Evolutionary conservation across 257 asterid genomes (phyloP).

Genomic region (Echium plantagineum): DNA sequence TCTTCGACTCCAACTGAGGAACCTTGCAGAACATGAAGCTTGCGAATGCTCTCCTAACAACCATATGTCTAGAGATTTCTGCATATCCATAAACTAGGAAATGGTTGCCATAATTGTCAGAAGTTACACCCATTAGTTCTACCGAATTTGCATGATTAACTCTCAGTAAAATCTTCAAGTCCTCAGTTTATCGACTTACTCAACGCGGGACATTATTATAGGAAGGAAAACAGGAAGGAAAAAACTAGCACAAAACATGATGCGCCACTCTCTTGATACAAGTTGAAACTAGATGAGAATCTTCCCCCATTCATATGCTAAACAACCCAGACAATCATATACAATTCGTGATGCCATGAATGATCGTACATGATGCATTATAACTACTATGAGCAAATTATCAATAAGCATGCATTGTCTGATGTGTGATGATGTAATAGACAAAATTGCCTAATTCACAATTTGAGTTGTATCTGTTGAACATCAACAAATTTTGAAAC

Average conservation of each 20-base stretch:
- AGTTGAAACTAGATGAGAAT: too few species aligned
- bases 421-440: not conserved
- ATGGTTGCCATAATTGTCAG: constrained; percentile 35
- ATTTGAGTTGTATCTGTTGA: not conserved
- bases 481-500: not conserved
- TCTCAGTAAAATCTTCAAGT: constrained; percentile 48
- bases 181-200: too few species aligned
- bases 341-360: too few species aligned
- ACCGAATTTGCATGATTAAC: constrained; percentile 60
- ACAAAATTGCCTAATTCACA: not conserved
- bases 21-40: constrained; percentile 14
- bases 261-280: too few species aligned
- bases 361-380: too few species aligned
- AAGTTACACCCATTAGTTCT: constrained; percentile 56
- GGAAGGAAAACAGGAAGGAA: too few species aligned
- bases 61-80: constrained; percentile 55
- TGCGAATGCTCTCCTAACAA: constrained; percentile 23
- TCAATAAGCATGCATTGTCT: not conserved
- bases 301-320: too few species aligned
- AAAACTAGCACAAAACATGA: too few species aligned
- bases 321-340: too few species aligned
- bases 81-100: constrained; percentile 52
- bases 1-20: constrained; percentile 51
- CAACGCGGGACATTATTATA: too few species aligned
- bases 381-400: too few species aligned